Evolutionary conservation across 2,329 filamentous ascomycete species (phyloP), one percentile per base, ranked within the genome.

Genomic region (Escovopsis sp.): DNA sequence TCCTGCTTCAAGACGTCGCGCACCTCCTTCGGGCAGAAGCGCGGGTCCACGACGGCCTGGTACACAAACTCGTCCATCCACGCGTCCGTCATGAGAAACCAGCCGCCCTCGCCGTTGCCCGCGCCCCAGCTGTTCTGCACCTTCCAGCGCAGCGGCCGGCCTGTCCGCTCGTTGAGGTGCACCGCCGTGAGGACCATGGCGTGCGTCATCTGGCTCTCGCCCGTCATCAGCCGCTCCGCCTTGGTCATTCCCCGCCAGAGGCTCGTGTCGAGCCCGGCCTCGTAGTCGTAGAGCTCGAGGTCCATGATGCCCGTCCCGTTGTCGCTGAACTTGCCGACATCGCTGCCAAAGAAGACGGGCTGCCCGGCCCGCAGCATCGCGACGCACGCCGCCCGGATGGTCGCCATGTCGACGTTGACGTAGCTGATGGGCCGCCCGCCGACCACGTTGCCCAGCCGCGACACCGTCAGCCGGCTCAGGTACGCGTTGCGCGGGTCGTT

Each of bases 111-210:
- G 1, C 87, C 87, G 0, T 72, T 72, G 0, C 55, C 64, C 35
- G 75, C 69, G 11, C 82, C 84, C 86, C 86, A 94, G 43, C 76
- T 82, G 58, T 94, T 94, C 70, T 94, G 82, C 6, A 94, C 85
- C 42, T 85, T 69, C 87, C 87, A 94, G 37, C 86, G 67, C 1
- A 86, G 73, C 2, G 77, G 70, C 59, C 76, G 73, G 1, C 75
- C 78, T 1, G 58, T 62, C 45, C 75, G 63, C 26, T 72, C 66
- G 46, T 83, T 80, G 3, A 93, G 59, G 55, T 94, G 86, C 38
- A 94, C 87, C 1, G 77, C 87, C 3, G 85, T 94, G 47, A 94
- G 62, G 0, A 93, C 85, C 87, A 94, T 94, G 4, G 87, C 87
- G 54, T 94, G 87, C 1, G 86, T 94, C 86, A 94, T 93, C 40